These are phyloP conservation scores for Aspergillus transmontanensis DNA, from an alignment of 2,329 filamentous ascomycete genomes.

Conservation along the genomic window DNA sequence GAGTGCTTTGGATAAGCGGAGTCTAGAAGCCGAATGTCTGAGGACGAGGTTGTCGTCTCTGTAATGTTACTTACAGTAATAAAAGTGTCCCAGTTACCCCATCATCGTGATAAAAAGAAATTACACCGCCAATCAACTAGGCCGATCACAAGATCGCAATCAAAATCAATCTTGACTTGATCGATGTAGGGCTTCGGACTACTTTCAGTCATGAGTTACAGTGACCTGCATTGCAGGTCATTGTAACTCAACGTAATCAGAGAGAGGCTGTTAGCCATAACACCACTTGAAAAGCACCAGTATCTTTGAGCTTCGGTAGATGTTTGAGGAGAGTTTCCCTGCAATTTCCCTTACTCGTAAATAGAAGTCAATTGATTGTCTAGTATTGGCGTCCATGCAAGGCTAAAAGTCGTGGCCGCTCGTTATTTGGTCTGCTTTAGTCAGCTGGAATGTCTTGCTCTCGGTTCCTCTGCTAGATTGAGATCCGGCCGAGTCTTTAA, in stretches of 20 bases:
- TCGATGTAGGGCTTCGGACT: neutral
- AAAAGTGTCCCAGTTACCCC: neutral
- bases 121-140: slow-evolving; percentile 14
- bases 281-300: neutral
- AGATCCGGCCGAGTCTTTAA: slow-evolving; percentile 17
- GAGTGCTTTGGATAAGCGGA: neutral
- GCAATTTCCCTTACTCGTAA: neutral
- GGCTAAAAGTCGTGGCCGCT: neutral
- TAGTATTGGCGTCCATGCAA: slow-evolving; percentile 3
- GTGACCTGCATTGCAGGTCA: neutral
- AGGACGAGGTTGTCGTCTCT: neutral
- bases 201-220: neutral
- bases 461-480: slow-evolving; percentile 5
- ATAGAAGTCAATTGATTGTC: neutral
- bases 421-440: slow-evolving; percentile 4
- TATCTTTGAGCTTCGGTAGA: neutral
- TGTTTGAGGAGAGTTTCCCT: neutral
- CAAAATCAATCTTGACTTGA: neutral
- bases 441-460: slow-evolving; percentile 14
- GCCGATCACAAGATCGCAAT: neutral
- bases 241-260: no score
- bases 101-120: slow-evolving; percentile 9
- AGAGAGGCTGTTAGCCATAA: neutral
- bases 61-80: neutral
- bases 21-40: neutral